These are phyloP conservation scores for Mucor velutinosus DNA, from an alignment of 371 early-diverging fungal genomes.

Conservation along the genomic window DNA sequence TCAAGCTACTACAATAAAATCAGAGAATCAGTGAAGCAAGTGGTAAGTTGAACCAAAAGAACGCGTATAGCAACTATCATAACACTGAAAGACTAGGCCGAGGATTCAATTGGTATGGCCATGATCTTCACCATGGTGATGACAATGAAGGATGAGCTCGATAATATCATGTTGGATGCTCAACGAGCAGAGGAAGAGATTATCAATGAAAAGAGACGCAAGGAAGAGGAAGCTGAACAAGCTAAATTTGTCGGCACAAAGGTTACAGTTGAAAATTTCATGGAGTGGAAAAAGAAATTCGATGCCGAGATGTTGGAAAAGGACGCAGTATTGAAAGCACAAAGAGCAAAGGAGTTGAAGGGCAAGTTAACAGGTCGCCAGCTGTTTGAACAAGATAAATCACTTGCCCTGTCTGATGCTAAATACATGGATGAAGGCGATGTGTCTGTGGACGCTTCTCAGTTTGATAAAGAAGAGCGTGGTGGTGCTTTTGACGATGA, in stretches of 20 bases:
- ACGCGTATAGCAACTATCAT: background rate
- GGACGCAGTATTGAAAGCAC: constrained; percentile 55
- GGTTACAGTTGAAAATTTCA: constrained; percentile 80
- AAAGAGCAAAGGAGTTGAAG: constrained; percentile 50
- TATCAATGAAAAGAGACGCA: constrained; percentile 61
- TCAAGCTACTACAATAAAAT: constrained; percentile 52
- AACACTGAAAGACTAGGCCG: constrained; percentile 43
- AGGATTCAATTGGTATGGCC: constrained; percentile 88
- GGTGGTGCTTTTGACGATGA: constrained; percentile 47
- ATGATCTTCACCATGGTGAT: constrained; percentile 90
- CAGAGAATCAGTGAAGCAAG: constrained; percentile 42
- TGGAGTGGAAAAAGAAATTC: constrained; percentile 81
- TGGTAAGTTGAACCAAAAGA: constrained; percentile 37
- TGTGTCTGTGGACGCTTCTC: constrained; percentile 76
- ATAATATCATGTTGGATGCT: constrained; percentile 60
- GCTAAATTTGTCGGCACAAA: constrained; percentile 82
- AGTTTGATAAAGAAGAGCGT: constrained; percentile 65
- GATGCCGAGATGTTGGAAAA: constrained; percentile 70
- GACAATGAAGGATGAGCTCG: constrained; percentile 73
- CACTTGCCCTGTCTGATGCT: constrained; percentile 84
- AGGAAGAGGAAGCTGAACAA: constrained; percentile 82
- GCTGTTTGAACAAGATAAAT: constrained; percentile 88
- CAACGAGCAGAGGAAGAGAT: constrained; percentile 54
- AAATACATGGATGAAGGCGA: constrained; percentile 86
- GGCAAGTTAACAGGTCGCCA: constrained; percentile 75